Percentiles rank a stretch among this genome's conserved stretches.
These are phyloP conservation scores for Mycena maculata DNA, from an alignment of 768 basidiomycete species.

Conservation along the genomic window DNA sequence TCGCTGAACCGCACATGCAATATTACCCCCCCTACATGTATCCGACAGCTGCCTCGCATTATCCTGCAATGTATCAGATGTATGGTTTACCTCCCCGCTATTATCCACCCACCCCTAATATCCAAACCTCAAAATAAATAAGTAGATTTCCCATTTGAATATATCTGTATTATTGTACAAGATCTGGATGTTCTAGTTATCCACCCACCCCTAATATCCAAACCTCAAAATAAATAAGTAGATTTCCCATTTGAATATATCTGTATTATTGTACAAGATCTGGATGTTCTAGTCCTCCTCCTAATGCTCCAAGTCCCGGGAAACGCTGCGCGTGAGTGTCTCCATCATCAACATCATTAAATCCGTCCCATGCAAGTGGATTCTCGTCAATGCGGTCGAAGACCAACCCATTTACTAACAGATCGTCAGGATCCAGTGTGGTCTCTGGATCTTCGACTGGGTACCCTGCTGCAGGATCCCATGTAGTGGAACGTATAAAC, in stretches of 20 bases:
- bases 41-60: background rate
- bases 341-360: conserved; percentile 14
- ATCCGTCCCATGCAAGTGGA: conserved; percentile 4
- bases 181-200: conserved; percentile 7
- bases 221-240: background rate
- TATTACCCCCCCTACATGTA: background rate
- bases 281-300: conserved; percentile 15
- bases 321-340: conserved; percentile 13
- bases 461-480: conserved; percentile 34
- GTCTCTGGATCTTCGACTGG: background rate
- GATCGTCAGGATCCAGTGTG: background rate
- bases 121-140: background rate
- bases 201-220: conserved; percentile 3
- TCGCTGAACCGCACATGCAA: background rate
- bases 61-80: conserved; percentile 10
- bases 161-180: background rate
- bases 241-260: background rate
- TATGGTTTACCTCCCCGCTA: conserved; percentile 5
- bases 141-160: background rate
- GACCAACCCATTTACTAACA: background rate
- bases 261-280: background rate
- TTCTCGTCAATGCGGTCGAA: conserved; percentile 14
- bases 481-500: conserved; percentile 36
- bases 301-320: conserved; percentile 14
- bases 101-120: background rate